phyloP scores from a whole-genome alignment of 148 eudicot species.

The Oxyria digyna region DNA sequence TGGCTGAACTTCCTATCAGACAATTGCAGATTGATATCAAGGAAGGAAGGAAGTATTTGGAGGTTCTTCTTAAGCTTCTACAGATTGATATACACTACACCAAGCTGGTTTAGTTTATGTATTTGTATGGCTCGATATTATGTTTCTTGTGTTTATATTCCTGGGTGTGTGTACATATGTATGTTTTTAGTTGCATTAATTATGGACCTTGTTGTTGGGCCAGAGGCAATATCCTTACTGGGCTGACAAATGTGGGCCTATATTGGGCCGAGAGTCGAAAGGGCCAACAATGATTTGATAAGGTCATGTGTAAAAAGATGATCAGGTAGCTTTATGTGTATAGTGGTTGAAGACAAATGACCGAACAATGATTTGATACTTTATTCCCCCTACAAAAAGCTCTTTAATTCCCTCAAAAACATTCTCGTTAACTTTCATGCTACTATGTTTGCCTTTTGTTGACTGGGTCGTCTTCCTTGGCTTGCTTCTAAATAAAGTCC shows the following conservation, averaged over 20 bases:
- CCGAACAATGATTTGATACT: slow-evolving; percentile 7
- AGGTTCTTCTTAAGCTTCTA: slow-evolving; percentile 63
- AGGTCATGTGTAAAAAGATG: slow-evolving; percentile 2
- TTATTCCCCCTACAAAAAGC: neutral
- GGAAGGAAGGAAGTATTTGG: slow-evolving; percentile 50
- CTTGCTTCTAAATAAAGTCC: neutral
- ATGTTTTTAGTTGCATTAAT: neutral
- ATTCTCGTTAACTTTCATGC: slow-evolving; percentile 8
- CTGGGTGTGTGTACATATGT: neutral
- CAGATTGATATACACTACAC: slow-evolving; percentile 72
- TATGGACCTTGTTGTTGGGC: neutral
- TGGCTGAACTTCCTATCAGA: slow-evolving; percentile 74
- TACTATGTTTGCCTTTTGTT: slow-evolving; percentile 6
- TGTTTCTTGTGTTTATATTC: neutral
- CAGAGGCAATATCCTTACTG: neutral
- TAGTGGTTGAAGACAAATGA: neutral
- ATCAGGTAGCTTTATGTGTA: neutral
- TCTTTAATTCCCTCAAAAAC: slow-evolving; percentile 3
- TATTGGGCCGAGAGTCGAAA: neutral
- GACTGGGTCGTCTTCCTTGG: slow-evolving; percentile 7
- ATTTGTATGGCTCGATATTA: too few relatives aligned
- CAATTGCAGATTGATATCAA: slow-evolving; percentile 62
- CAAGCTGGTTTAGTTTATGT: neutral
- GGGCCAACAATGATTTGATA: neutral
- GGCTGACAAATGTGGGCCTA: neutral